These are phyloP conservation scores for Leishmania amazonensis DNA, from an alignment of 208 protist genomes.

Conservation along the genomic window DNA sequence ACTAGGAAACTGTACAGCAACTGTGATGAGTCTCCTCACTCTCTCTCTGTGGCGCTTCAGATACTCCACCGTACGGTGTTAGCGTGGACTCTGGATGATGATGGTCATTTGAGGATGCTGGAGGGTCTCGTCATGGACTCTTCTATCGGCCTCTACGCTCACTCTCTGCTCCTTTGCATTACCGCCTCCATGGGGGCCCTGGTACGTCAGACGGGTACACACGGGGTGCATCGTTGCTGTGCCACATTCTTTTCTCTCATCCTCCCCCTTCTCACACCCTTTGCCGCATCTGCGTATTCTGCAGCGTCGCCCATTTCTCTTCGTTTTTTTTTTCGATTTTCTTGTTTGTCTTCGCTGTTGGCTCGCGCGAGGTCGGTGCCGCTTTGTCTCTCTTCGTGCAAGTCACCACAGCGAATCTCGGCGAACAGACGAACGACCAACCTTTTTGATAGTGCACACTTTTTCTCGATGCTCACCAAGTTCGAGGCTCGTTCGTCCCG, in stretches of 20 bases:
- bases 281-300: background rate
- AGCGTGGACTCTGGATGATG: background rate
- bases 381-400: background rate
- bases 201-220: background rate
- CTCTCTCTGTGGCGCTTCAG: background rate
- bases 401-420: background rate
- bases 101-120: background rate
- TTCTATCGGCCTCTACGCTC: background rate
- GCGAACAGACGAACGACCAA: background rate
- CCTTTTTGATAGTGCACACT: background rate
- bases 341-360: background rate
- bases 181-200: background rate
- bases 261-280: too few relatives aligned
- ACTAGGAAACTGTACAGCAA: background rate
- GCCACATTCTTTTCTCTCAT: background rate
- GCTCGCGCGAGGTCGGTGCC: background rate
- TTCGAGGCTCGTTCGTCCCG: slow-evolving; percentile 98
- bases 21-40: background rate
- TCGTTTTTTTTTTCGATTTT: background rate
- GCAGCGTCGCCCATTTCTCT: background rate
- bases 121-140: background rate
- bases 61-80: background rate
- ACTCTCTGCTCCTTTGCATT: background rate
- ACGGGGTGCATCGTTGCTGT: background rate
- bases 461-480: slow-evolving; percentile 90